These are phyloP conservation scores for Capsicum chinense DNA, from an alignment of 257 asterid genomes.

Conservation along the genomic window DNA sequence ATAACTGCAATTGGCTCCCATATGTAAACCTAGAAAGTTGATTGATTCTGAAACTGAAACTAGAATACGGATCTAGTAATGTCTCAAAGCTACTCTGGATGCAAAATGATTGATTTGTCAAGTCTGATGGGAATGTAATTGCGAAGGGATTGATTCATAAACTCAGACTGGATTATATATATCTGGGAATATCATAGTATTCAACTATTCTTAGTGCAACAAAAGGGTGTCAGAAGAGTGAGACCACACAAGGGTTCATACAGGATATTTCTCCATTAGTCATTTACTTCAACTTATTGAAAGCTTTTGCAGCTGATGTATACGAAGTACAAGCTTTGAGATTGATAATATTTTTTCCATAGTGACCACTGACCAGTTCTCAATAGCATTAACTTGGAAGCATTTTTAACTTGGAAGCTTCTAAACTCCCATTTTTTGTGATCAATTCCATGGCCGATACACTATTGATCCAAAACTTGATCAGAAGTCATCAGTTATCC, in stretches of 20 bases:
- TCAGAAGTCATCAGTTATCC: constrained; percentile 14
- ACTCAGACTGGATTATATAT: neutral
- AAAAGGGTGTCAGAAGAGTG: constrained; percentile 5
- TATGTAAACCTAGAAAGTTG: neutral
- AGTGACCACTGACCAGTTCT: neutral
- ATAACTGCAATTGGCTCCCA: neutral
- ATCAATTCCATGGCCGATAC: neutral
- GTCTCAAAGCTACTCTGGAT: neutral
- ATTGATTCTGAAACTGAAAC: constrained; percentile 7
- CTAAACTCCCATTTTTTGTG: neutral
- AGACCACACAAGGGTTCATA: neutral
- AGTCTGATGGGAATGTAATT: constrained; percentile 13
- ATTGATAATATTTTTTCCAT: neutral
- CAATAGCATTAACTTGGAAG: neutral
- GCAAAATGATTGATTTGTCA: neutral
- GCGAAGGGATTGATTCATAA: neutral
- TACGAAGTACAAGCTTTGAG: neutral
- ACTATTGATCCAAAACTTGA: neutral
- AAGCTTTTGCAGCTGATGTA: neutral
- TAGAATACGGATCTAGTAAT: constrained; percentile 14
- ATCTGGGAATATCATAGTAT: neutral
- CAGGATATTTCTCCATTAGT: neutral
- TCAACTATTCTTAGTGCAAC: neutral
- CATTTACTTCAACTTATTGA: neutral
- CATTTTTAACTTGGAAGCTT: neutral